Conservation (phyloP, 2,329 filamentous ascomycete genomes). For the Cercospora sp. region DNA sequence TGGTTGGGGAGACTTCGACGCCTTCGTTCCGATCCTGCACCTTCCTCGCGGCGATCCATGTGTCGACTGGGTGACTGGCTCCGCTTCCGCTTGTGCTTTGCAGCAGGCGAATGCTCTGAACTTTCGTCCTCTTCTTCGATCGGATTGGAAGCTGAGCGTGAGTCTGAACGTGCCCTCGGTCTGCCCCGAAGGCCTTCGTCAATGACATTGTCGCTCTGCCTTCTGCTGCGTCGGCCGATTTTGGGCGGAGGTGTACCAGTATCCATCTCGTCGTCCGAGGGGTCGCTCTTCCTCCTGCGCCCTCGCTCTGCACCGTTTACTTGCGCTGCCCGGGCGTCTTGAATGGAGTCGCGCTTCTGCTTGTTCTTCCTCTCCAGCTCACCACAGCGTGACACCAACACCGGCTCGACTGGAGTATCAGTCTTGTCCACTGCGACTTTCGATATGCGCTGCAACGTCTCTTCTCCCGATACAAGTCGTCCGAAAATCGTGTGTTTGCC, state of each 20-base stretch:
- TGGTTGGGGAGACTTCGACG: constrained; percentile 43
- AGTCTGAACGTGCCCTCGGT: constrained; percentile 37
- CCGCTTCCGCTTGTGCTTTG: constrained; percentile 40
- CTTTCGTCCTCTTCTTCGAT: constrained; percentile 31
- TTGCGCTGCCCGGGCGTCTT: constrained; percentile 11
- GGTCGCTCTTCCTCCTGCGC: constrained; percentile 33
- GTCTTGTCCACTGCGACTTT: constrained; percentile 42
- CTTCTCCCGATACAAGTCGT: constrained; percentile 41
- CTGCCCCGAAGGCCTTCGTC: constrained; percentile 42
- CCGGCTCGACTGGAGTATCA: constrained; percentile 40
- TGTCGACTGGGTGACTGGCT: constrained; percentile 38
- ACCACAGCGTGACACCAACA: constrained; percentile 43
- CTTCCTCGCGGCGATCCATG: constrained; percentile 27
- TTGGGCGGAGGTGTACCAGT: constrained; percentile 28
- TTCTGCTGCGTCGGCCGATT: constrained; percentile 30
- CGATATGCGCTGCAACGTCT: constrained; percentile 39
- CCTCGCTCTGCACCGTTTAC: constrained; percentile 28
- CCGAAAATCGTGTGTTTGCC: constrained; percentile 47
- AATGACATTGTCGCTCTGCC: constrained; percentile 39
- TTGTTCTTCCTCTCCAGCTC: constrained; percentile 42
- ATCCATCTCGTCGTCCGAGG: constrained; percentile 34
- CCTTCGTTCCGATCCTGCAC: constrained; percentile 29
- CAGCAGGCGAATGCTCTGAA: constrained; percentile 28
- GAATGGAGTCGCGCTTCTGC: constrained; percentile 24
- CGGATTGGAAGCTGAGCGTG: constrained; percentile 35